Evolutionary conservation across 177 flowering plant species (phyloP), one percentile per base, ranked within the genome.

Genomic region (Vitis hybrid): DNA sequence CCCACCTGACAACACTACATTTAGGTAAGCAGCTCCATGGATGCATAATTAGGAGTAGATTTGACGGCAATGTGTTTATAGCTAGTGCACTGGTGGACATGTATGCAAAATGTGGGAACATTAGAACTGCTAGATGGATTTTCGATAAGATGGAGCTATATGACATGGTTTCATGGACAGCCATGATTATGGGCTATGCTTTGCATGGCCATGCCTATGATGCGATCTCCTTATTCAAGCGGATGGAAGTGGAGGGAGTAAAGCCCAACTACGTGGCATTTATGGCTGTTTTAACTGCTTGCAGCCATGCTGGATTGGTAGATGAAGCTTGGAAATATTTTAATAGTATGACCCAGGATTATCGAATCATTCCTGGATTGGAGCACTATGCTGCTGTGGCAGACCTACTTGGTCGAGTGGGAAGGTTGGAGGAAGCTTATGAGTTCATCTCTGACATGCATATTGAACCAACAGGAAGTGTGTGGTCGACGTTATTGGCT

Each of bases 121-220:
- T 95, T 49, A 77, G 27, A 56, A 69, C 74, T 14, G 96, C 97
- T 62, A 82, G 83, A 59, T 70, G 81, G 79, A 76, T 95, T 60
- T 93, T 93, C 70, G 82, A 87, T 70, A 72, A 70, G 35, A 91
- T 90, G 82, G 79, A 82, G 56, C 57, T 66, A 56, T 89, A 81
- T 56, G 99, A 93, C 77, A 76, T 82, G 74, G 94, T 95, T 50
- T 84, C 97, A 24, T 93, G 94, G 94, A 93, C 98, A 16, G 94
- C 99, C 78, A 91, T 95, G 78, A 85, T 93, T 52, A 95, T 90
- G 98, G 98, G 93, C 15, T 86, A 83, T 82, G 99, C 96, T 66
- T 68, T 83, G 70, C 89, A 95, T 71, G 98, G 99, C n/a, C 80
- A 76, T 73, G 91, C 93, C 57, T 65, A 58, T 60, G 87, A 86